These are phyloP conservation scores for Clavispora carvajalis DNA, from an alignment of 805 yeast genomes.

Conservation along the genomic window DNA sequence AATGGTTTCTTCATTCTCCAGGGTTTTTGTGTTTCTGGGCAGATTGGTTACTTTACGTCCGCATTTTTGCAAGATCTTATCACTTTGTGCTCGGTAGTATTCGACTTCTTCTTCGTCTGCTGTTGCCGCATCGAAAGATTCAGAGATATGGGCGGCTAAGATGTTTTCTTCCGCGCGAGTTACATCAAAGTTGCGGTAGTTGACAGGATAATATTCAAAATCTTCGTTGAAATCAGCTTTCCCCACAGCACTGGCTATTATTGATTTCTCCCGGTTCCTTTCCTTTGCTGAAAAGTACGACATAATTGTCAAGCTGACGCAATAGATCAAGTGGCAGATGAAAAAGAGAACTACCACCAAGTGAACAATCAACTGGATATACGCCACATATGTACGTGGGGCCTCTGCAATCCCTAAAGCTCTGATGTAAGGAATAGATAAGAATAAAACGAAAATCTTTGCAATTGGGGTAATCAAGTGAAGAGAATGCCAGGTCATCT, in stretches of 20 bases:
- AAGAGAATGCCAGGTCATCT: constrained; percentile 23
- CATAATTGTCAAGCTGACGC: constrained; percentile 22
- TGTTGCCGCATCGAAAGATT: not conserved
- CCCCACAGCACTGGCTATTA: not conserved
- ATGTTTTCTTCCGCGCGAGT: not conserved
- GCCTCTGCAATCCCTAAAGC: constrained; percentile 32
- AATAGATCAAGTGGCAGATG: constrained; percentile 23
- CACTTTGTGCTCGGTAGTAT: constrained; percentile 12
- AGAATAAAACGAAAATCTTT: constrained; percentile 32
- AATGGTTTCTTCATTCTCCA: not conserved
- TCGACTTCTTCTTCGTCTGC: constrained; percentile 9
- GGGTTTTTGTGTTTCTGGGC: not conserved
- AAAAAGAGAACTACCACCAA: constrained; percentile 25
- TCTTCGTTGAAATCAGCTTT: constrained; percentile 3
- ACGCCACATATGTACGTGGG: constrained; percentile 38
- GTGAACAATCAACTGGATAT: constrained; percentile 40
- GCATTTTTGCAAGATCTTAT: constrained; percentile 3
- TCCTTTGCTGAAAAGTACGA: constrained; percentile 14
- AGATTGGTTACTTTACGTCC: not conserved
- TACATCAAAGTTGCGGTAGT: not conserved
- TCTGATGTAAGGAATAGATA: constrained; percentile 41
- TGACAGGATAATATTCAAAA: constrained; percentile 3
- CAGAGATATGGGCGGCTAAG: not conserved
- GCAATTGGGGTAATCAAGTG: constrained; percentile 34
- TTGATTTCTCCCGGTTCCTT: constrained; percentile 6